Conservation (phyloP, 352 stramenopile genomes). For the Globisporangium ultimum region DNA sequence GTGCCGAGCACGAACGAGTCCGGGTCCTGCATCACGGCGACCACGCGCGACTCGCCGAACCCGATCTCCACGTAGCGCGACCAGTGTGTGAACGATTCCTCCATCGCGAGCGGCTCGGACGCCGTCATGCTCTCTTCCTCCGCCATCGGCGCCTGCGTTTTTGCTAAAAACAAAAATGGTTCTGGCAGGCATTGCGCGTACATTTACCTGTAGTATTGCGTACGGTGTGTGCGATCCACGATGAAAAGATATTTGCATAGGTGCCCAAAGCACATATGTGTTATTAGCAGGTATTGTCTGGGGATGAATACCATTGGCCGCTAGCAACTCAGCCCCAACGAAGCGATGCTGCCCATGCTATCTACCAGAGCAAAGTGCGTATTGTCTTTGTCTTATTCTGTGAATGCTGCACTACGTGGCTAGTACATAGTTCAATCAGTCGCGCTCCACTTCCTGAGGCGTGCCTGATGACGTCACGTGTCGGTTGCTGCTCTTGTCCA, state of each 20-base stretch:
- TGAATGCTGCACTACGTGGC: background rate
- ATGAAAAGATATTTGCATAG: too few species aligned
- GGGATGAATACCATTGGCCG: too few species aligned
- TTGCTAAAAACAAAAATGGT: too few species aligned
- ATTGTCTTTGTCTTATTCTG: background rate
- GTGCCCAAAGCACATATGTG: too few species aligned
- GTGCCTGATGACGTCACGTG: too few species aligned
- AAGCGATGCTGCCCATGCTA: constrained; percentile 19
- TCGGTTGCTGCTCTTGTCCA: too few species aligned
- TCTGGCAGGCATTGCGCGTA: too few species aligned
- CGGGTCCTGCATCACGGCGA: constrained; percentile 68
- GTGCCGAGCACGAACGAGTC: constrained; percentile 81
- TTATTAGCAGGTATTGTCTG: too few species aligned
- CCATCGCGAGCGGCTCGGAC: constrained; percentile 61
- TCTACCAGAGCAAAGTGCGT: constrained; percentile 24
- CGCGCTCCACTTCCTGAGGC: background rate
- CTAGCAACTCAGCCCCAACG: constrained; percentile 18
- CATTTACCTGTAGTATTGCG: too few species aligned
- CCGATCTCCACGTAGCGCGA: constrained; percentile 66
- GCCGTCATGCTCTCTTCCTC: constrained; percentile 52
- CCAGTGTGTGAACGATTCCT: constrained; percentile 79
- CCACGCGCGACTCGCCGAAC: constrained; percentile 35
- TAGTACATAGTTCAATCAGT: constrained; percentile 1
- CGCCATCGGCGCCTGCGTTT: constrained; percentile 26
- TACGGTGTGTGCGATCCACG: too few species aligned